These are phyloP conservation scores for Russula earlei DNA, from an alignment of 768 basidiomycete genomes.

Conservation along the genomic window DNA sequence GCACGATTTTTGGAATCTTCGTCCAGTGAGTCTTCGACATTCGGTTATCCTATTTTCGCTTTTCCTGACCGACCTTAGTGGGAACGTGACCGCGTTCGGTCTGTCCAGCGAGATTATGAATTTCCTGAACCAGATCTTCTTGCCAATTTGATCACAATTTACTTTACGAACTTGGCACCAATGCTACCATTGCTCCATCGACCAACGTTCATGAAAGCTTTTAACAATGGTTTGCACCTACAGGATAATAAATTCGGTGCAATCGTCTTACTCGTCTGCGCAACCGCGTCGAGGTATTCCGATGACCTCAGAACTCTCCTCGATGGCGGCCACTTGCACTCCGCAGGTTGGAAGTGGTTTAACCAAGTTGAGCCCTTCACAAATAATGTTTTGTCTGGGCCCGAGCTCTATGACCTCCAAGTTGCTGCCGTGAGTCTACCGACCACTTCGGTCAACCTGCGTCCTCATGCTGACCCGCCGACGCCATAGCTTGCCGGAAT, in stretches of 20 bases:
- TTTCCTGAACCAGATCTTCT: conserved; percentile 19
- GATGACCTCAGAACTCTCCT: conserved; percentile 9
- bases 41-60: background rate
- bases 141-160: conserved; percentile 3
- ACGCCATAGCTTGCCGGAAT: conserved; percentile 27
- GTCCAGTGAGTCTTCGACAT: conserved; percentile 2
- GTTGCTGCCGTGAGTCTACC: conserved; percentile 39
- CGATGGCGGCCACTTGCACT: conserved; percentile 22
- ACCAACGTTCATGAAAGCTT: conserved; percentile 11
- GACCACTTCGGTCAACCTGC: background rate
- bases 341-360: conserved; percentile 40
- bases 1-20: conserved; percentile 11
- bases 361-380: conserved; percentile 52
- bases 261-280: conserved; percentile 17
- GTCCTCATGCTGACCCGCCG: background rate
- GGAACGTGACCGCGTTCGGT: conserved; percentile 9
- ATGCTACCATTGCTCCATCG: conserved; percentile 17
- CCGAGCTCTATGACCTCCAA: conserved; percentile 65
- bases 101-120: background rate
- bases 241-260: conserved; percentile 13
- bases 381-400: conserved; percentile 43
- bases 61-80: conserved; percentile 6
- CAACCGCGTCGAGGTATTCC: conserved; percentile 12
- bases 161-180: conserved; percentile 2
- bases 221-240: conserved; percentile 8